Conservation (phyloP, 176 grass and related monocot genomes). For the Lolium rigidum region DNA sequence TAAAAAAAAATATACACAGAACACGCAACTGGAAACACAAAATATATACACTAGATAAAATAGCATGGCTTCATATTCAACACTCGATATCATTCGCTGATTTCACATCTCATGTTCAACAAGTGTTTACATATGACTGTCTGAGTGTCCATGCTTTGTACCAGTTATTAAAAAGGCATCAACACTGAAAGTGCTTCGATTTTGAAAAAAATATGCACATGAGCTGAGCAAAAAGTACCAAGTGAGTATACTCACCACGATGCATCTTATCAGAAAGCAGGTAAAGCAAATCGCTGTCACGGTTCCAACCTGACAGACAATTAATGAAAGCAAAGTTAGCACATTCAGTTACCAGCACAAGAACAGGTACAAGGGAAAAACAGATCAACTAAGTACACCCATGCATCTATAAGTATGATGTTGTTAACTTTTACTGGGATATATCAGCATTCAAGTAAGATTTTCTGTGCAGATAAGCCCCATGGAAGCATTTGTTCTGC, state of each 20-base stretch:
- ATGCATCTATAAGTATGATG: slow-evolving; percentile 11
- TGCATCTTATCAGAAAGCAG: slow-evolving; percentile 88
- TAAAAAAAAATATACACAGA: neutral
- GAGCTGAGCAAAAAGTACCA: slow-evolving; percentile 11
- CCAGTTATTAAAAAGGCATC: neutral
- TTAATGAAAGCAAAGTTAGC: slow-evolving; percentile 20
- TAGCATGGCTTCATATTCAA: neutral
- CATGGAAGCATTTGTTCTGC: neutral
- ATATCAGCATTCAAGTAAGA: slow-evolving; percentile 15
- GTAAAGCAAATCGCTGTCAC: slow-evolving; percentile 81
- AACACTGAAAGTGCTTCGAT: neutral
- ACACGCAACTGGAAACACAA: neutral
- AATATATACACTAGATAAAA: neutral
- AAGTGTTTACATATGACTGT: neutral
- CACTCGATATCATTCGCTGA: neutral
- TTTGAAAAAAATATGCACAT: neutral
- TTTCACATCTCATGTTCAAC: neutral
- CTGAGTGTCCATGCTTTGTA: neutral
- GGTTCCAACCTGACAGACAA: slow-evolving; percentile 77
- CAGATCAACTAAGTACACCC: neutral
- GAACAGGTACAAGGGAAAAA: slow-evolving; percentile 10
- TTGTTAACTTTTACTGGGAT: slow-evolving; percentile 18
- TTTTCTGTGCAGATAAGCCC: neutral
- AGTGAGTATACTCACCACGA: slow-evolving; percentile 68
- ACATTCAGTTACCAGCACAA: neutral